Evolutionary conservation across 495 filamentous ascomycete genomes (phyloP), one percentile per base, ranked within the genome.

Genomic region (Paragyromitra xinjiangensis): DNA sequence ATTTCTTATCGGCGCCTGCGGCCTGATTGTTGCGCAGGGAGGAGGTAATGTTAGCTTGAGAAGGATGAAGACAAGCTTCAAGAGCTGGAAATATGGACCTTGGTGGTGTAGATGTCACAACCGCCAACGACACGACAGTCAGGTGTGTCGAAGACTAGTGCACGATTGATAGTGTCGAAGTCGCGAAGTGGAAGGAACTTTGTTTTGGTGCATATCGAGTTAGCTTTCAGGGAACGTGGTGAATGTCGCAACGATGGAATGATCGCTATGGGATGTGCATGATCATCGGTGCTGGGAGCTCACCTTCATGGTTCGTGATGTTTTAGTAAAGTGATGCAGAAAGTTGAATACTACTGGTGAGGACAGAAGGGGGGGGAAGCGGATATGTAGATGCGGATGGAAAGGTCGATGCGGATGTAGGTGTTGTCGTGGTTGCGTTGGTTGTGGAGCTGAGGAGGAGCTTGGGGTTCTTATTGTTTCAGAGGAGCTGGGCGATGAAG

Each of bases 81-180:
- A 44, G 58, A 78, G 77, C 74, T 78, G 75, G 75, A 71, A 44
- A 66, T 79, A 78, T 58, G 79, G 74, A 82, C 80, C 80, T 98
- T 98, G 45, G 94, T 98, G 7, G 94, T 98, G 86, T 97, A 99
- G 22, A 98, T 88, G 83, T 99, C 95, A 86, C 94, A 97, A 58
- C 93, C 91, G 69, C 95, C 95, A 12, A 92, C 88, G 77, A 98
- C 91, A 79, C 94, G 92, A 80, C 92, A 94, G 82, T 98, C 94
- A 14, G 90, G 88, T 1, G 95, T 98, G 80, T 94, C 91, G 86
- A 98, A 98, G 80, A 95, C 97, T 79, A 99, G 88, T 58, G 95
- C 92, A 82, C 90, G 91, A 39, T 93, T 94, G 71, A 99, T 91
- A 77, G 90, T 88, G 84, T 98, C 93, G 83, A 98, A 92, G 40